Percentiles rank a stretch among this genome's conserved stretches.
phyloP scores from a whole-genome alignment of 805 yeast species.

The Komagataella pseudopastoris region DNA sequence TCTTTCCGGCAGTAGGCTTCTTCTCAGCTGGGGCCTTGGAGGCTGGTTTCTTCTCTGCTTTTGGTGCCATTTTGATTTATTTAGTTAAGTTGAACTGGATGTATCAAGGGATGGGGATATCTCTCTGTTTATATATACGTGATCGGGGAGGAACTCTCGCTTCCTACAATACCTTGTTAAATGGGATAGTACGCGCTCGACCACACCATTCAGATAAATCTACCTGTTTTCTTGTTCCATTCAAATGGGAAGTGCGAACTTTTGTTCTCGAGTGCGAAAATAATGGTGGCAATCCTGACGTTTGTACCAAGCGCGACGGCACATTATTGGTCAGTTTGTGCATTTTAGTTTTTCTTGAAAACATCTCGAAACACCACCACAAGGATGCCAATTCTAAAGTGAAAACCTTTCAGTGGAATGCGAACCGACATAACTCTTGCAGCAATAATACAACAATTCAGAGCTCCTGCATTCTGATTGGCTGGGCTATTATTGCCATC shows the following conservation, averaged over 20 bases:
- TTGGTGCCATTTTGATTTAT: conserved; percentile 31
- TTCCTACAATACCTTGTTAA: background rate
- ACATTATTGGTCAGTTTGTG: conserved; percentile 4
- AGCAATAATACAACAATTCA: background rate
- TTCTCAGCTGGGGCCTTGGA: conserved; percentile 88
- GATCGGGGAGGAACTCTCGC: background rate
- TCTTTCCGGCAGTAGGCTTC: conserved; percentile 67
- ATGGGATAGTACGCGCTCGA: background rate
- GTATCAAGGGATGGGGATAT: background rate
- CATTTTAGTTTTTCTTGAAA: background rate
- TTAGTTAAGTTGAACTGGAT: background rate
- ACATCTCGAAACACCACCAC: background rate
- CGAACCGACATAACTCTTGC: conserved; percentile 1
- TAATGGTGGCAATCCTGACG: conserved; percentile 6
- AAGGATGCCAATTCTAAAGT: background rate
- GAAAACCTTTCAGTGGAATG: conserved; percentile 1
- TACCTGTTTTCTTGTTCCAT: background rate
- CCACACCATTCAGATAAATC: background rate
- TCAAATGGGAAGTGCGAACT: background rate
- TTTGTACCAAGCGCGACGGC: conserved; percentile 8
- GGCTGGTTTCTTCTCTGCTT: conserved; percentile 43
- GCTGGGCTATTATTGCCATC: background rate
- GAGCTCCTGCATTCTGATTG: background rate
- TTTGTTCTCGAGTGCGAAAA: conserved; percentile 4
- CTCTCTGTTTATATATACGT: conserved; percentile 1